Evolutionary conservation across 805 yeast genomes (phyloP), one percentile per base, ranked within the genome.

Genomic region (Pichia ethanolica): DNA sequence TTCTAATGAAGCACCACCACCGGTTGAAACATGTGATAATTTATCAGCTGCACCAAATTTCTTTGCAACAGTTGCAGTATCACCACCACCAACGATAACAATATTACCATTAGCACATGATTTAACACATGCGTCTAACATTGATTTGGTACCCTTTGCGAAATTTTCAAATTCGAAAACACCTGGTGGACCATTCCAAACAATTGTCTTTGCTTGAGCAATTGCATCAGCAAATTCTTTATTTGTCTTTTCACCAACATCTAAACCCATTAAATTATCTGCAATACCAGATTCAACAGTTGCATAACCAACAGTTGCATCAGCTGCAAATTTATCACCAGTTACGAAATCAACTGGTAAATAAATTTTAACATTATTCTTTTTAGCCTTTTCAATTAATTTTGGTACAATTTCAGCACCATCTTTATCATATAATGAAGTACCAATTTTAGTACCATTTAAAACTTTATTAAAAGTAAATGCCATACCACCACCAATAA

Each of bases 181-280:
- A 80, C 99, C 99, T 73, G 99, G 97, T 58, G 99, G 99, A 71
- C 99, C 99, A 79, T 93, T 93, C 99, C 99, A 93, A 69, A 93
- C 93, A 65, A 93, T 91, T 65, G 99, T 93, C 83, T 91, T 89
- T 62, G 99, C 95, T 73, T 84, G 78, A 58, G 86, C 85, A 62
- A 93, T 88, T 57, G 96, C 83, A 59, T 75, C 82, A 59, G 83
- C 79, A 69, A 86, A 93, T 61, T 86, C 78, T 71, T 82, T 78
- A 65, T 81, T 77, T 55, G 96, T 79, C 77, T 87, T 83, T 74
- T 89, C 90, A 74, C 99, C 99, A 64, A 82, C 82, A 73, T 93
- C 99, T 66, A 93, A 81, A 68, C 99, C 99, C 83, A 86, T 83
- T 87, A 95, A 85, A 62, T 83, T 83, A 62, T 84, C 95, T 68